Evolutionary conservation across 441 rosid species (phyloP).

Genomic region (Corymbia calophylla): DNA sequence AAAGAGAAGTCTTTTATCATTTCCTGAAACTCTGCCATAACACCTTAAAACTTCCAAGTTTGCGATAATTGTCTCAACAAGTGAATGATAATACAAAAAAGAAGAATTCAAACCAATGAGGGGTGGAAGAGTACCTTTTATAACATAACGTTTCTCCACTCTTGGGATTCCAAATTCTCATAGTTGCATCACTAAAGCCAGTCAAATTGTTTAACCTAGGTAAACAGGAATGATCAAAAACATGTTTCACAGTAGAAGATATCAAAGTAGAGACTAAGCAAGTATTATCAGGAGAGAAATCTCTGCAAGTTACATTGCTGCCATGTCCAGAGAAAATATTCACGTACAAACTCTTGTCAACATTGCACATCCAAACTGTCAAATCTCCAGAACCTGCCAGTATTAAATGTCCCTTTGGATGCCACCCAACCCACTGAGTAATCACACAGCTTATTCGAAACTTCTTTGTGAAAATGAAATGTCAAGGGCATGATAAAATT

Average conservation of each 20-base stretch:
- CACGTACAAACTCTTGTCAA: slow-evolving; percentile 56
- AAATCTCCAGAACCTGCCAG: slow-evolving; percentile 77
- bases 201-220: slow-evolving; percentile 67
- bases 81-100: not conserved
- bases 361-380: slow-evolving; percentile 86
- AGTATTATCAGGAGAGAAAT: slow-evolving; percentile 80
- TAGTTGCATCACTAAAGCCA: slow-evolving; percentile 78
- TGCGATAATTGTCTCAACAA: not conserved
- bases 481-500: not conserved
- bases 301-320: slow-evolving; percentile 63
- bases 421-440: slow-evolving; percentile 86
- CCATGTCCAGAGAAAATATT: slow-evolving; percentile 67
- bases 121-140: slow-evolving; percentile 27
- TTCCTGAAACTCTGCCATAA: not conserved
- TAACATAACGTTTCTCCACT: slow-evolving; percentile 58
- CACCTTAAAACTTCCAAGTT: not conserved
- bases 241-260: not conserved
- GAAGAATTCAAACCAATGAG: not conserved
- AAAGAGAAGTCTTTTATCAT: not conserved
- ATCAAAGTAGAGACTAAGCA: not conserved
- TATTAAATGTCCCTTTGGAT: slow-evolving; percentile 71
- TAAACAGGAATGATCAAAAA: not conserved
- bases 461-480: not conserved
- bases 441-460: not conserved
- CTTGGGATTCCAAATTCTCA: slow-evolving; percentile 78